Base-by-base conservation (phyloP, 768 basidiomycete species). In the Naematelia encephala region DNA sequence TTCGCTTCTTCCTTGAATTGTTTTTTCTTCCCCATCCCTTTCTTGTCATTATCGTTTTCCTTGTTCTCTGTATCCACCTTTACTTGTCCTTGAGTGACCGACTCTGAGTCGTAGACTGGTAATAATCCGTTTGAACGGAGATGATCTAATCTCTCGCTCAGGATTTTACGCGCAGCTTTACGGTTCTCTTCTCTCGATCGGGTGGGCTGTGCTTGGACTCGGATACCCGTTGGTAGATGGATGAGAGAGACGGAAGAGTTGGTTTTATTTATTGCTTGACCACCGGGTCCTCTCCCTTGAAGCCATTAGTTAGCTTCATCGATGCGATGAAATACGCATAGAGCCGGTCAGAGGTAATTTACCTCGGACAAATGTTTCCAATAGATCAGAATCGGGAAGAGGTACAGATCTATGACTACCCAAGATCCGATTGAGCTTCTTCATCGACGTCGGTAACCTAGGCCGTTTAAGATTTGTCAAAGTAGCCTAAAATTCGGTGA, bases 211-310 rank as follows among this genome's bases (percentile, higher is more conserved):
- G 90, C 91, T 2, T 84, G 80, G 13, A 94, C 88, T 39, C 92
- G 85, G 51, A 93, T 81, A 4, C 91, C 89, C 19, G 89, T 90
- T 1, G 92, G 91, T 66, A 85, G 87, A 74, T 97, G 92, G 42
- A 90, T 79, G 26, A 97, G 81, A 72, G 91, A 90, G 25, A 94
- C 91, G 12, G 69, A 72, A 8, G 77, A 92, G 86, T 80, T 84
- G 60, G 90, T 91, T 80, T 96, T 97, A 81, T 97, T 94, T 74
- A 94, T 86, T 25, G 90, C 91, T 81, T 97, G 92, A n/a, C 92
- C 92, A 26, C 92, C 92, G 61, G 91, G 91, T 16, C 91, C 92
- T 71, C 89, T 86, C 46, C 90, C 90, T 91, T 70, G 25, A 60
- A 89, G 16, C 34, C 16, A 39, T 39, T 16, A 39, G 8, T 88